Evolutionary conservation across 371 early-diverging fungal species (phyloP).

Genomic region (Mucor plumbeus): DNA sequence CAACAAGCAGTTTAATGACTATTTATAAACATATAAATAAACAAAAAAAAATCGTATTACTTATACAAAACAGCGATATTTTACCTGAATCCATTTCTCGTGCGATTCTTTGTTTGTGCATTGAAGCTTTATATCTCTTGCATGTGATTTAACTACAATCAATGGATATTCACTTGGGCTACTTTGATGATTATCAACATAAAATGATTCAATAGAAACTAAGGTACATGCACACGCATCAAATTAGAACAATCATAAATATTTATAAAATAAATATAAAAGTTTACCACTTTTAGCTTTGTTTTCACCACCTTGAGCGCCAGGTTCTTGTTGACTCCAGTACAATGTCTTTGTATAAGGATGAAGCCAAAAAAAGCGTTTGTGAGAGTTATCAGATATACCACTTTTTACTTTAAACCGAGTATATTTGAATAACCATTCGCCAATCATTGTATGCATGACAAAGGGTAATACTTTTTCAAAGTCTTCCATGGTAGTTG

Average conservation of each 20-base stretch:
- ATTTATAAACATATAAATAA: not conserved
- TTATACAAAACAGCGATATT: not conserved
- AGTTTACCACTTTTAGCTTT: conserved; percentile 56
- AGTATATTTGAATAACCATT: conserved; percentile 76
- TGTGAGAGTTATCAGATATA: conserved; percentile 67
- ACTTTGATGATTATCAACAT: conserved; percentile 39
- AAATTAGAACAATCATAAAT: not conserved
- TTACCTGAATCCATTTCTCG: conserved; percentile 58
- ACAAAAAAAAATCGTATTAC: not conserved
- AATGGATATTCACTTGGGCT: conserved; percentile 48
- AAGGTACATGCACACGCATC: not conserved
- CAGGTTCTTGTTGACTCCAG: conserved; percentile 76
- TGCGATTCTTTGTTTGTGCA: conserved; percentile 64
- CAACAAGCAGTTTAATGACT: conserved; percentile 24
- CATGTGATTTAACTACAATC: conserved; percentile 59
- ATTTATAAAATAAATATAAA: not conserved
- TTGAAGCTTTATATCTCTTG: conserved; percentile 65
- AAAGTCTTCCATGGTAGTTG: not conserved
- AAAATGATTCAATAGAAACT: conserved; percentile 52
- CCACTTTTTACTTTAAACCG: conserved; percentile 56
- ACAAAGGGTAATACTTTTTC: conserved; percentile 27
- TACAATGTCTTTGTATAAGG: conserved; percentile 81
- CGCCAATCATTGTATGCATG: conserved; percentile 83
- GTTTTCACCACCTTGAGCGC: conserved; percentile 48
- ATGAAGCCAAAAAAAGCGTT: conserved; percentile 82